Percentiles rank a stretch among this genome's conserved stretches.
Conservation (phyloP, 495 filamentous ascomycete species). For the Friedmanniomyces endolithicus region DNA sequence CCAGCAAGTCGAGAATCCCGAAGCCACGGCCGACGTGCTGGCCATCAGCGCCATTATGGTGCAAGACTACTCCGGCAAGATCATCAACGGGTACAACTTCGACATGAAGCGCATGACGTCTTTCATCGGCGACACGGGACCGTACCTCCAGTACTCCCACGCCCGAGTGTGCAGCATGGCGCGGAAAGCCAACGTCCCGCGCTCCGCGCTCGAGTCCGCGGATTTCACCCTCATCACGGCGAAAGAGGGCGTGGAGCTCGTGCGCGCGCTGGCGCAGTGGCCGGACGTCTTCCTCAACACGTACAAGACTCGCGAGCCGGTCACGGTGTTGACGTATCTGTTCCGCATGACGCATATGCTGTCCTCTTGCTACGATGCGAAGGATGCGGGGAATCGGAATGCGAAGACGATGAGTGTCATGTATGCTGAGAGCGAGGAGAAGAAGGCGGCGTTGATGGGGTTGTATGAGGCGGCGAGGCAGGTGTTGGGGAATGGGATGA, state of each 20-base stretch:
- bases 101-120: slow-evolving; percentile 57
- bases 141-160: slow-evolving; percentile 58
- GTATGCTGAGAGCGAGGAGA: slow-evolving; percentile 21
- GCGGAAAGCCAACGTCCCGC: slow-evolving; percentile 37
- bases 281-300: slow-evolving; percentile 52
- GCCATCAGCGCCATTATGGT: slow-evolving; percentile 62
- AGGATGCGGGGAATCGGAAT: slow-evolving; percentile 27
- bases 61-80: slow-evolving; percentile 58
- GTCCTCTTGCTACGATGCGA: slow-evolving; percentile 27
- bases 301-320: slow-evolving; percentile 50
- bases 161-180: slow-evolving; percentile 54
- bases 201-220: slow-evolving; percentile 37
- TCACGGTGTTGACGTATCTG: slow-evolving; percentile 39
- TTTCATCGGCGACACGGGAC: slow-evolving; percentile 60
- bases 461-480: slow-evolving; percentile 28
- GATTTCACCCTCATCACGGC: slow-evolving; percentile 41
- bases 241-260: slow-evolving; percentile 46
- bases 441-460: slow-evolving; percentile 29
- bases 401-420: slow-evolving; percentile 24
- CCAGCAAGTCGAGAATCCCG: slow-evolving; percentile 50
- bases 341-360: slow-evolving; percentile 34
- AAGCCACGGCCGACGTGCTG: slow-evolving; percentile 38
- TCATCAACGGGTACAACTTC: slow-evolving; percentile 55
- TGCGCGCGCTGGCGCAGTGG: slow-evolving; percentile 48
- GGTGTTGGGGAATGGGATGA: slow-evolving; percentile 34